These are phyloP conservation scores for Coniochaeta hoffmannii DNA, from an alignment of 2,329 filamentous ascomycete genomes.

Conservation along the genomic window DNA sequence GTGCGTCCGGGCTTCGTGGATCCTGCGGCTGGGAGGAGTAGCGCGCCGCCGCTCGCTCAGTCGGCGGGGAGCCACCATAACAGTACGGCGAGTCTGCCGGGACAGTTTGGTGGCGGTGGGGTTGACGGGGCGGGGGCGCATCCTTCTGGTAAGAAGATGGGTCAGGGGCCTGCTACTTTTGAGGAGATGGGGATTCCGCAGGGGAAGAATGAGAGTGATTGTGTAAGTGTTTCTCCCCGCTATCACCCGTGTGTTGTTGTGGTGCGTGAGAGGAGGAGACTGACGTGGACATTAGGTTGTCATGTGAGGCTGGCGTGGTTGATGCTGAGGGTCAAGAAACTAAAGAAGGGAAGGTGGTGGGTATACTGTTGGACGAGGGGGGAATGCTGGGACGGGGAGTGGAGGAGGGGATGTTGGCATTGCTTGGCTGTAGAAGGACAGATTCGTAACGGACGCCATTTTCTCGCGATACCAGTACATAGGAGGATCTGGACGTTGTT, in stretches of 20 bases:
- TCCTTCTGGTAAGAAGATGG: constrained; percentile 32
- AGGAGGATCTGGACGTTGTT: too few species aligned
- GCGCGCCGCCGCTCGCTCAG: constrained; percentile 24
- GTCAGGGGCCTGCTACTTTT: constrained; percentile 87
- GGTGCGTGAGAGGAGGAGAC: background rate
- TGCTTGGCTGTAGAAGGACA: too few species aligned
- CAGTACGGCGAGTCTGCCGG: constrained; percentile 10
- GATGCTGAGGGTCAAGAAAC: background rate
- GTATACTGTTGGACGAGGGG: too few species aligned
- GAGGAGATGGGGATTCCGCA: constrained; percentile 95
- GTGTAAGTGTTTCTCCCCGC: constrained; percentile 51
- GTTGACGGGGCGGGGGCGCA: constrained; percentile 6
- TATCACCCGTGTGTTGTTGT: background rate
- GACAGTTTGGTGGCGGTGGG: background rate
- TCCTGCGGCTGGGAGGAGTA: constrained; percentile 17
- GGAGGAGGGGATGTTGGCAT: too few species aligned
- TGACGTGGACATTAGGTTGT: background rate
- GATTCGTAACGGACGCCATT: too few species aligned
- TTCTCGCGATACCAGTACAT: too few species aligned
- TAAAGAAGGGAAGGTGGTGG: too few species aligned
- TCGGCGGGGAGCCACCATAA: constrained; percentile 5
- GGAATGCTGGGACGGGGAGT: too few species aligned
- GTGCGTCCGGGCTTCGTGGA: constrained; percentile 17
- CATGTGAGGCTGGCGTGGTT: background rate
- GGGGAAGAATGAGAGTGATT: constrained; percentile 79